These are phyloP conservation scores for Thozetella sp. DNA, from an alignment of 495 filamentous ascomycete species.

Conservation along the genomic window DNA sequence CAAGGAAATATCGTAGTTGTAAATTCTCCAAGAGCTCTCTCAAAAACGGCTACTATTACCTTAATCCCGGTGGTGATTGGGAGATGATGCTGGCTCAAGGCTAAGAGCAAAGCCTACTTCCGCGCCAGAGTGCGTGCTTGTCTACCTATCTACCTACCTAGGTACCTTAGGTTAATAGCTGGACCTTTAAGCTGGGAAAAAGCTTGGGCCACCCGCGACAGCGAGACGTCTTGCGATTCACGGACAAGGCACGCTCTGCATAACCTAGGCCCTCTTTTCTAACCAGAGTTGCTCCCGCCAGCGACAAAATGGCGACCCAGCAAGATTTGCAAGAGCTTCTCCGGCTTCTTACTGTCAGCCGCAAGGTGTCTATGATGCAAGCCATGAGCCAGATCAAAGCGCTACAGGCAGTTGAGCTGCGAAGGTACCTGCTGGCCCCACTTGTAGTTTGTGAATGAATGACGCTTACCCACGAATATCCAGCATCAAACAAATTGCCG, in stretches of 20 bases:
- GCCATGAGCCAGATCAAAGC: conserved; percentile 71
- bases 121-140: too few species aligned
- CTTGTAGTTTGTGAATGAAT: background rate
- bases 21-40: too few species aligned
- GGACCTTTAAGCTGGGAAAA: background rate
- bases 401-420: conserved; percentile 63
- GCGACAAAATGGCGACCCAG: conserved; percentile 46
- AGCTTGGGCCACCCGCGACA: background rate
- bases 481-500: conserved; percentile 65
- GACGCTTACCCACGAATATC: conserved; percentile 1
- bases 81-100: too few species aligned
- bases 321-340: conserved; percentile 71
- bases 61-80: too few species aligned
- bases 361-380: conserved; percentile 68
- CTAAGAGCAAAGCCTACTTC: too few species aligned
- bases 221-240: background rate
- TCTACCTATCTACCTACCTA: too few species aligned
- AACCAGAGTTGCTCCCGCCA: background rate
- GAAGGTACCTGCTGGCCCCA: conserved; percentile 47
- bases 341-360: conserved; percentile 73
- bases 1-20: too few species aligned
- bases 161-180: too few species aligned
- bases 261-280: background rate
- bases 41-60: too few species aligned
- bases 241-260: background rate